Conservation (phyloP, 495 filamentous ascomycete genomes). For the Penicillium pancosmium region DNA sequence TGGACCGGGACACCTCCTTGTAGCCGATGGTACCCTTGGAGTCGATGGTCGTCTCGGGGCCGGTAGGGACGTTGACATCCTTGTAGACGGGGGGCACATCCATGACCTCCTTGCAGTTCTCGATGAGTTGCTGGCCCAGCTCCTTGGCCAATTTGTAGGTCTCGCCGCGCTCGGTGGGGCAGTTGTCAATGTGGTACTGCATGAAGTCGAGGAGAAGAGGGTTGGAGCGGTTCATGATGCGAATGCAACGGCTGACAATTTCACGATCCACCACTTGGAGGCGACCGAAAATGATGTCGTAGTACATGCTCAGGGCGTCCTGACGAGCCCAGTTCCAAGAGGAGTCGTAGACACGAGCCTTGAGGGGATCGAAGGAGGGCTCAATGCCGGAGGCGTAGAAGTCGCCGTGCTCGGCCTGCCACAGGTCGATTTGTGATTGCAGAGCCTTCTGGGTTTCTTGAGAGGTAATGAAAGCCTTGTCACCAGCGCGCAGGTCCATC, state of each 20-base stretch:
- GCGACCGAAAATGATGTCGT: slow-evolving; percentile 97
- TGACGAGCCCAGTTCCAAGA: slow-evolving; percentile 99
- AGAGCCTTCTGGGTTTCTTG: slow-evolving; percentile 82
- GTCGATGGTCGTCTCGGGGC: slow-evolving; percentile 87
- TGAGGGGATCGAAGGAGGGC: slow-evolving; percentile 87
- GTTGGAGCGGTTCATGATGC: slow-evolving; percentile 98
- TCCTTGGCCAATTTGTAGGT: slow-evolving; percentile 97
- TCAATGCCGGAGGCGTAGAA: slow-evolving; percentile 95
- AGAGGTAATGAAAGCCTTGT: slow-evolving; percentile 85
- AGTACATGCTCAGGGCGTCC: slow-evolving; percentile 97
- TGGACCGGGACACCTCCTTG: slow-evolving; percentile 82
- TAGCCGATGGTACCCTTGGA: slow-evolving; percentile 87
- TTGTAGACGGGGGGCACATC: slow-evolving; percentile 85
- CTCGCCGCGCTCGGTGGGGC: slow-evolving; percentile 93
- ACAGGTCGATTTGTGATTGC: slow-evolving; percentile 90
- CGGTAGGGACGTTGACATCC: slow-evolving; percentile 90
- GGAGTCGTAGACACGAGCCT: slow-evolving; percentile 95
- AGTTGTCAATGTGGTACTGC: slow-evolving; percentile 99
- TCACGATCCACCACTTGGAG: slow-evolving; percentile 92
- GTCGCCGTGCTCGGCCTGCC: slow-evolving; percentile 93
- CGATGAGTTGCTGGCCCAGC: slow-evolving; percentile 91
- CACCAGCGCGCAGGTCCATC: slow-evolving; percentile 91
- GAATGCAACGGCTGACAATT: slow-evolving; percentile 97
- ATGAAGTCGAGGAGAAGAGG: slow-evolving; percentile 96
- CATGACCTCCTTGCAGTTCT: slow-evolving; percentile 95